Evolutionary conservation across 2,329 filamentous ascomycete genomes (phyloP), one percentile per base, ranked within the genome.

Genomic region (Mariannaea sp.): DNA sequence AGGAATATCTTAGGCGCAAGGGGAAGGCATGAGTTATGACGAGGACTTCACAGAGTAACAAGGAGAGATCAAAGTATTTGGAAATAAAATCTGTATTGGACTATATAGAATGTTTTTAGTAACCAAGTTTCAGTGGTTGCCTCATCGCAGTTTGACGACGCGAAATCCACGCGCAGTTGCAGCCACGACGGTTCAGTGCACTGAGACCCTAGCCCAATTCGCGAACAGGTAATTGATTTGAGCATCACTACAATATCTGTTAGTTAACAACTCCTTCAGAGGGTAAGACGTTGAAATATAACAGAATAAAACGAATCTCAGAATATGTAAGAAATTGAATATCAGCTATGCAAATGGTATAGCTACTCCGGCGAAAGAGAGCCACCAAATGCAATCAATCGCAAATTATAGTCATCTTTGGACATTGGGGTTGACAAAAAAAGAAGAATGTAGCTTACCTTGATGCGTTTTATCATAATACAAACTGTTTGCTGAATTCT

Each of bases 251-350:
- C 48, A 48, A 46, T 52, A 22, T 42, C 39, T 41, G 58, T 68
- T 60, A 69, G 69, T 52, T 48, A 43, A 46, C 42, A 41, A 36
- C 27, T 17, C 30, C 51, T 24, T 42, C 32, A 49, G 43, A 44
- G 32, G 40, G 47, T 53, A 49, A 67, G 70, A 65, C 73, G 39
- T 42, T 19, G 53, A 38, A 38, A 20, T 13, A 27, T n/a, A 36
- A 40, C 36, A 50, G 55, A 29, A n/a, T n/a, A n/a, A 35, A 38
- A 50, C 33, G 43, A 41, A 56, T 55, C 60, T 96, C 92, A 96
- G 92, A 90, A 96, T 96, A 96, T 96, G 92, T 96, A 96, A 96
- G 92, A 93, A 85, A 85, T 71, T 86, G 77, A 92, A 90, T 95
- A 89, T 96, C 92, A 96, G 79, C 74, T 83, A 72, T 77, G 82